Base-by-base conservation (phyloP, 208 protist genomes). In the Dictyostelium gargantuum region DNA sequence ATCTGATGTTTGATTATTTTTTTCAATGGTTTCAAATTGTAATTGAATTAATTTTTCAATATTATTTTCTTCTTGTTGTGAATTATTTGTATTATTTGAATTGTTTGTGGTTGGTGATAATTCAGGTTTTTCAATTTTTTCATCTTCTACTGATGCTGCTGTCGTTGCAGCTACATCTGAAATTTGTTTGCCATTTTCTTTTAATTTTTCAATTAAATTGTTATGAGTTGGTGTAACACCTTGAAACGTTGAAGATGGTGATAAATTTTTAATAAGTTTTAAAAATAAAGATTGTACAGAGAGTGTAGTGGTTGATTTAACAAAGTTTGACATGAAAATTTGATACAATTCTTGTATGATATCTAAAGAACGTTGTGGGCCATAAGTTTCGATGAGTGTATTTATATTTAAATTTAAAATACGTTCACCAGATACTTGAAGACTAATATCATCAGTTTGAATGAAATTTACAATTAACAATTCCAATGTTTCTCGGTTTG, bases 191-290 rank as follows among this genome's bases (percentile, higher is more conserved):
- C 44, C 44, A n/a, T 61, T 61, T 66, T 66, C 58, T 66, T 66
- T 66, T 66, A 66, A 66, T 32, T 66, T 66, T 66, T 66, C 58
- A 66, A 66, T 66, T 32, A 66, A n/a, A 35, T 9, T 66, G 35
- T 66, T 66, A 66, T 66, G 58, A 40, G 63, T 70, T 70, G 63
- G 63, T 70, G 63, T 70, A 40, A 70, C 23, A 61, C 54, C 54
- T 35, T 35, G n/a, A 70, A 40, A 42, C 3, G 8, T 40, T 70
- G 63, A 70, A 11, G n/a, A 15, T 40, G 32, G 32, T 17, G 82
- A 89, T 38, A 89, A n/a, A 54, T 89, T 89, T 73, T 89, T 89
- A 38, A 89, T 89, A n/a, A 89, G 52, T 32, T 89, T 89, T 63
- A 89, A 21, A 38, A 89, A 89, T 23, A 54, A 48, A 15, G 82